Conservation (phyloP, 2,329 filamentous ascomycete genomes). For the Aspergillus texensis region DNA sequence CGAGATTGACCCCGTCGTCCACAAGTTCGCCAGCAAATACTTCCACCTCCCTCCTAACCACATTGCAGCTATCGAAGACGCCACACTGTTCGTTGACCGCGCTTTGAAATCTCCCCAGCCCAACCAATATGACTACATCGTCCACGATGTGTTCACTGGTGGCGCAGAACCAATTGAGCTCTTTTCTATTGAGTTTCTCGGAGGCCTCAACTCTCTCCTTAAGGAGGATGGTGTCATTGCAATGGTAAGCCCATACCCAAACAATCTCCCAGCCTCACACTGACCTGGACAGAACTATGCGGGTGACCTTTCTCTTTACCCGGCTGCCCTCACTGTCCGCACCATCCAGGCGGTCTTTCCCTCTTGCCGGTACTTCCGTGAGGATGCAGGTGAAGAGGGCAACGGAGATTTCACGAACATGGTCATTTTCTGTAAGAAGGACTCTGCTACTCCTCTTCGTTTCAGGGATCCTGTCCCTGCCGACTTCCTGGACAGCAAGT, state of each 20-base stretch:
- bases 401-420: conserved; percentile 87
- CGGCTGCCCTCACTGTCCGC: conserved; percentile 75
- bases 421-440: conserved; percentile 88
- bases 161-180: conserved; percentile 87
- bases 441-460: conserved; percentile 49
- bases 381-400: conserved; percentile 60
- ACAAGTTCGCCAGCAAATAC: conserved; percentile 79
- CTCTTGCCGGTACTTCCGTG: conserved; percentile 88
- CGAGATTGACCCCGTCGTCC: conserved; percentile 88
- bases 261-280: background rate
- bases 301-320: conserved; percentile 77
- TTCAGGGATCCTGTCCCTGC: conserved; percentile 68
- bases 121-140: conserved; percentile 78
- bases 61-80: conserved; percentile 79
- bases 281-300: conserved; percentile 76
- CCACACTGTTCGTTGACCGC: conserved; percentile 65
- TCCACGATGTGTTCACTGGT: conserved; percentile 97
- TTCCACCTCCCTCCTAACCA: conserved; percentile 79
- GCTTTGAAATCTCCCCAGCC: conserved; percentile 52
- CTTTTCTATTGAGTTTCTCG: conserved; percentile 84
- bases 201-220: conserved; percentile 69
- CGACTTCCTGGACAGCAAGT: conserved; percentile 74
- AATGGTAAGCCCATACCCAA: conserved; percentile 63
- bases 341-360: conserved; percentile 84
- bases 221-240: conserved; percentile 80